Base-by-base conservation (phyloP, 1,139 yeast genomes). In the Sugiyamaella castrensis region DNA sequence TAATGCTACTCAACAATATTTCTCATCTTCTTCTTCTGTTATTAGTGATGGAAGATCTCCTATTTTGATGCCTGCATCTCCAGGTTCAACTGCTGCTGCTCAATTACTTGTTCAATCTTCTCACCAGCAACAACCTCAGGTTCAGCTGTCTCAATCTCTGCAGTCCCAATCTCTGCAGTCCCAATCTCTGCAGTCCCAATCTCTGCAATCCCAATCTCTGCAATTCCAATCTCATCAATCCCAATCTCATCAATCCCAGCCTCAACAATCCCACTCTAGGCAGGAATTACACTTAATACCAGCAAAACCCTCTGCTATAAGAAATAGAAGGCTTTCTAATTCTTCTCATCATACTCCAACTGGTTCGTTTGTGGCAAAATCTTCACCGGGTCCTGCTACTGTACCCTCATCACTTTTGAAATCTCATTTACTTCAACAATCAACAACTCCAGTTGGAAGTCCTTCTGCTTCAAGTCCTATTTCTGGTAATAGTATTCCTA, bases 281-380 rank as follows among this genome's bases (percentile, higher is more conserved):
- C 44, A 40, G 26, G 31, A 26, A 19, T 37, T 27, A 9, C 47
- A 43, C 26, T 15, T 19, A 11, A 27, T 31, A 16, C 30, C 36
- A 13, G 28, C 47, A 13, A 43, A 37, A 27, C 16, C 42, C 10
- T 37, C 47, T 12, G 32, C 24, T 13, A 37, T 26, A 11, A 34
- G 50, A 19, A 47, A 47, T 8, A 47, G 54, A 10, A 48, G 52
- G n/a, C 31, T 47, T 19, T 53, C 54, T 27, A 44, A 43, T 11
- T 37, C 55, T 10, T 46, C 53, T 4, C 47, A 38, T 7, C 43
- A 41, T 15, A 50, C 51, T 30, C 55, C 53, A 15, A 46, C 40
- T 12, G 53, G 53, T n/a, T 51, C 55, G 13, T 50, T 39, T 45
- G 44, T 51, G 16, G 42, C 44, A 16, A 38, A 39, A 31, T 33